phyloP scores from a whole-genome alignment of 306 rosid genomes.

The Lathyrus sativus region DNA sequence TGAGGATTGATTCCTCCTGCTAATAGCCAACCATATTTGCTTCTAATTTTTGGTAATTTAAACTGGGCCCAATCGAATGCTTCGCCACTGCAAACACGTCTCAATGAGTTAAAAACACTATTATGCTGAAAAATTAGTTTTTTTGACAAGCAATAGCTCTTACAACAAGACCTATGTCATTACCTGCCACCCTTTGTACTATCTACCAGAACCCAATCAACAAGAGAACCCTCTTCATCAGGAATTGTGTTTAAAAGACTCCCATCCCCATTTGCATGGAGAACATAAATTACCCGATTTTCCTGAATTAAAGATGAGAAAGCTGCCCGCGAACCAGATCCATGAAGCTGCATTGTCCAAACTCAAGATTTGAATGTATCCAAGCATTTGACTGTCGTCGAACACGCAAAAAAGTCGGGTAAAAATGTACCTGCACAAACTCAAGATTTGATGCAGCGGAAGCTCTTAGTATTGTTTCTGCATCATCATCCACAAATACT shows the following conservation, averaged over 20 bases:
- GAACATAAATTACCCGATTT: conserved; percentile 75
- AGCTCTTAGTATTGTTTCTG: conserved; percentile 68
- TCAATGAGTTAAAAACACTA: conserved; percentile 27
- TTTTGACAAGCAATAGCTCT: conserved; percentile 13
- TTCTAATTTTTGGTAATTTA: conserved; percentile 62
- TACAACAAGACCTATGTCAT: conserved; percentile 15
- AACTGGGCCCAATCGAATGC: conserved; percentile 79
- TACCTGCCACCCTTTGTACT: conserved; percentile 90
- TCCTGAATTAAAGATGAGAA: conserved; percentile 57
- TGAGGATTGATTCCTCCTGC: conserved; percentile 88
- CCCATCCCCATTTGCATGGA: conserved; percentile 80
- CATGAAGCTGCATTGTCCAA: conserved; percentile 81
- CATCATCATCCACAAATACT: conserved; percentile 86
- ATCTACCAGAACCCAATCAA: conserved; percentile 88
- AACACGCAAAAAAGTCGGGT: conserved; percentile 1
- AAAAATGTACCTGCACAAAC: conserved; percentile 65
- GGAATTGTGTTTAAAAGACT: conserved; percentile 63
- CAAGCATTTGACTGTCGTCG: conserved; percentile 28
- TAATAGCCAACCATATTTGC: conserved; percentile 94
- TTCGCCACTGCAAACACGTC: conserved; percentile 58
- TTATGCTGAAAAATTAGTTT: conserved; percentile 5
- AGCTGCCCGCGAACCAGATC: conserved; percentile 69
- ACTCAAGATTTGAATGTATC: conserved; percentile 11
- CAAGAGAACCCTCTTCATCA: conserved; percentile 62
- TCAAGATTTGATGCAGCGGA: conserved; percentile 75